These are phyloP conservation scores for Yarrowia sp. DNA, from an alignment of 805 yeast species.

Conservation along the genomic window DNA sequence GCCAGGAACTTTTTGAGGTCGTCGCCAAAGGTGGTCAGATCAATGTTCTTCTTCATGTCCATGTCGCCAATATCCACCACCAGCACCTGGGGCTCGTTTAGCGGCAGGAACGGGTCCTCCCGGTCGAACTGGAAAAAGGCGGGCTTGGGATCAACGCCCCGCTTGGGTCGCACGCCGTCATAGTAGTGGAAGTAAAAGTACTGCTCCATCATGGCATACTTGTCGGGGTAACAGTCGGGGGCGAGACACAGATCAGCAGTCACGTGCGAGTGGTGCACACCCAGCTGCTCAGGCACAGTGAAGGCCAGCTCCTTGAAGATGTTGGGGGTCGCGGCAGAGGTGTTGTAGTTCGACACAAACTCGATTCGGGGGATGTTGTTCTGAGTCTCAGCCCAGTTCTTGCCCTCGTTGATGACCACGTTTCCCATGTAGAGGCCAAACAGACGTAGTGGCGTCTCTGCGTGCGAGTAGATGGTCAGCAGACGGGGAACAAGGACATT, in stretches of 20 bases:
- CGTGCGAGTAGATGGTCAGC: slow-evolving; percentile 12
- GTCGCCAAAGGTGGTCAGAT: not conserved
- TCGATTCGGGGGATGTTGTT: slow-evolving; percentile 20
- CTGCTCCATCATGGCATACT: slow-evolving; percentile 24
- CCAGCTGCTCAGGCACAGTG: slow-evolving; percentile 10
- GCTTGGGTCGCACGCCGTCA: slow-evolving; percentile 20
- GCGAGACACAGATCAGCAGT: slow-evolving; percentile 20
- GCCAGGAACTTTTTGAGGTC: slow-evolving; percentile 23
- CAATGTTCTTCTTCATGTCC: slow-evolving; percentile 19
- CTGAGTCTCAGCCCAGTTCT: slow-evolving; percentile 20
- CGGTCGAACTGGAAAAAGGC: slow-evolving; percentile 4
- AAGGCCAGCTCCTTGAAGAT: slow-evolving; percentile 7
- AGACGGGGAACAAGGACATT: slow-evolving; percentile 1
- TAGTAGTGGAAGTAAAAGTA: slow-evolving; percentile 20
- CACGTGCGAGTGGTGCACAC: not conserved
- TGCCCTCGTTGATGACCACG: slow-evolving; percentile 21
- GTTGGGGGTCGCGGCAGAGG: not conserved
- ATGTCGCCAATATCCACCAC: slow-evolving; percentile 25
- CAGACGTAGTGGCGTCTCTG: slow-evolving; percentile 6
- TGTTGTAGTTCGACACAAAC: slow-evolving; percentile 24
- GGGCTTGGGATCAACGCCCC: slow-evolving; percentile 23
- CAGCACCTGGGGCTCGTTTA: slow-evolving; percentile 23
- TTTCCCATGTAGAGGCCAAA: slow-evolving; percentile 21
- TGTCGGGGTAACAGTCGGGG: slow-evolving; percentile 11
- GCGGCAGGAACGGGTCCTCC: not conserved